Percentiles rank a stretch among this genome's conserved stretches.
Conservation (phyloP, 2,329 filamentous ascomycete species). For the Microcyclospora tardicrescens region DNA sequence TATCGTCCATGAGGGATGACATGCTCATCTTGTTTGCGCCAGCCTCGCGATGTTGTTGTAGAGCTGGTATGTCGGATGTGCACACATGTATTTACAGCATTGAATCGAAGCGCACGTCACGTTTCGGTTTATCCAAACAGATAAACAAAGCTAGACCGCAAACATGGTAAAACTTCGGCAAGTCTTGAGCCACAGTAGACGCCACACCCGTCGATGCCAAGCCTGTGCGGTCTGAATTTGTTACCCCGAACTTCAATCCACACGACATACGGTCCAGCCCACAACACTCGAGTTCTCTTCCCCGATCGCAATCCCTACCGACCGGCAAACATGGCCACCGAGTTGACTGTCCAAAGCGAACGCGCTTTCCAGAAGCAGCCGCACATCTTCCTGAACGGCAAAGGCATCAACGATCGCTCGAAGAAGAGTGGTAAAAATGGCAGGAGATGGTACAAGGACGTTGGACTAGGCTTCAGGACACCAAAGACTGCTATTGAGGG, state of each 20-base stretch:
- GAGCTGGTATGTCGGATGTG: neutral
- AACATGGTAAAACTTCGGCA: no score
- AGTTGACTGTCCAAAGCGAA: slow-evolving; percentile 99
- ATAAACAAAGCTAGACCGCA: no score
- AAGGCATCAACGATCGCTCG: slow-evolving; percentile 74
- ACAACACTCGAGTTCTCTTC: neutral
- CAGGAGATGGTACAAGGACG: slow-evolving; percentile 98
- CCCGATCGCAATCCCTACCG: slow-evolving; percentile 10
- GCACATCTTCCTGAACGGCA: slow-evolving; percentile 99
- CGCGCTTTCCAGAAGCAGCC: slow-evolving; percentile 99
- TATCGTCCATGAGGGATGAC: slow-evolving; percentile 12
- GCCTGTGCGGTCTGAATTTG: no score
- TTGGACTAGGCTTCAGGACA: slow-evolving; percentile 97
- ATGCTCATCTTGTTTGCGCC: slow-evolving; percentile 3
- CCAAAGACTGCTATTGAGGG: slow-evolving; percentile 98
- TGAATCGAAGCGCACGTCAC: neutral
- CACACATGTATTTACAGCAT: neutral
- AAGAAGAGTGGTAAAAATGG: slow-evolving; percentile 78
- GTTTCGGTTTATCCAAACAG: no score
- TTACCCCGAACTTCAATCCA: no score
- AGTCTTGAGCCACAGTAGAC: no score
- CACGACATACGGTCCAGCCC: neutral
- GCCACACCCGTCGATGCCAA: no score
- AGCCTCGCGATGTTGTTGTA: neutral
- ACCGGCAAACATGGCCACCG: slow-evolving; percentile 72